phyloP scores from a whole-genome alignment of 345 rosid species.

The Eucalyptus pumila region DNA sequence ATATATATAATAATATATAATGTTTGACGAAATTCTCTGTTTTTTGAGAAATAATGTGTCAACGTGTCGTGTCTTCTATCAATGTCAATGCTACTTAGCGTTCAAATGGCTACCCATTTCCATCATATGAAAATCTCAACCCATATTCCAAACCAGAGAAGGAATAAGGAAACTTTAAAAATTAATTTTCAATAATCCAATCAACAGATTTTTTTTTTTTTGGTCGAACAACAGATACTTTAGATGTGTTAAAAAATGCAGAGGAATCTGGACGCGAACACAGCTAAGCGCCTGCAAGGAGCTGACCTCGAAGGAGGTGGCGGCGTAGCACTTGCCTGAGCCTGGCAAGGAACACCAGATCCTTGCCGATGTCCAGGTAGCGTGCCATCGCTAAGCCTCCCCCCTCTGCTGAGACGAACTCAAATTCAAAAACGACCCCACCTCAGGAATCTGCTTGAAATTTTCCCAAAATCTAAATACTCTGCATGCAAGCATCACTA shows the following conservation, averaged over 20 bases:
- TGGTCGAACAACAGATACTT: no score
- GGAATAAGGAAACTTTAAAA: no score
- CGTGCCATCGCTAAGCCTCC: background rate
- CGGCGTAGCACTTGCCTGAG: background rate
- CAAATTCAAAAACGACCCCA: background rate
- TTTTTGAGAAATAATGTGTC: fast-evolving
- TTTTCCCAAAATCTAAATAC: background rate
- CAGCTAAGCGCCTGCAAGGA: background rate
- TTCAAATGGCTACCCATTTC: background rate
- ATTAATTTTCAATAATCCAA: no score
- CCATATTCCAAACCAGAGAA: background rate
- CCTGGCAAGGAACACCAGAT: no score
- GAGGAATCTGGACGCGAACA: background rate
- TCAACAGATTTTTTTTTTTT: background rate
- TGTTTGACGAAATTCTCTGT: fast-evolving
- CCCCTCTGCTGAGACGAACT: background rate
- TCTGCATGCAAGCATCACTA: background rate
- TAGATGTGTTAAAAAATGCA: background rate
- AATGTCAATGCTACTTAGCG: fast-evolving
- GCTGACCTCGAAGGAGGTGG: background rate
- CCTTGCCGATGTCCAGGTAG: no score
- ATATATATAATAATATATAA: no score
- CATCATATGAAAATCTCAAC: background rate
- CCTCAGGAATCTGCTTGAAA: background rate
- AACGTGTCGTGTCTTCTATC: fast-evolving